phyloP scores from a whole-genome alignment of 192 early-diverging fungal genomes.

The Podila clonocystis region DNA sequence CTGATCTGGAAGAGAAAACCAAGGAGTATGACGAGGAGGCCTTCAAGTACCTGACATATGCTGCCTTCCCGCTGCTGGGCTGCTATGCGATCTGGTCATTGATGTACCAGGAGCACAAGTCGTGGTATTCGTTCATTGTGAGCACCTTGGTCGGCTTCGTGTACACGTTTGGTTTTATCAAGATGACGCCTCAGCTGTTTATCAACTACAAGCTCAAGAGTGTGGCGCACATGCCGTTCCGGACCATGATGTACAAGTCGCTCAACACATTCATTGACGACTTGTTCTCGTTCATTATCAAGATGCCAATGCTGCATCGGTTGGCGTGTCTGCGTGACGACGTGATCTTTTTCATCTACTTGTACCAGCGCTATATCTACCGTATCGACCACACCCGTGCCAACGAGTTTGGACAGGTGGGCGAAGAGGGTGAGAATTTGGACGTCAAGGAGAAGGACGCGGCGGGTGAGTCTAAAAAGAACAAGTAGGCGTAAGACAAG shows the following conservation, averaged over 20 bases:
- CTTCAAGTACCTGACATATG: slow-evolving; percentile 84
- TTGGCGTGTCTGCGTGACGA: slow-evolving; percentile 89
- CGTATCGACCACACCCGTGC: slow-evolving; percentile 82
- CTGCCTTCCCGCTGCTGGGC: slow-evolving; percentile 77
- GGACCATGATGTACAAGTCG: slow-evolving; percentile 92
- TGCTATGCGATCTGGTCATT: slow-evolving; percentile 88
- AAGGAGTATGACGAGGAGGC: slow-evolving; percentile 79
- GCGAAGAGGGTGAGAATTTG: slow-evolving; percentile 47
- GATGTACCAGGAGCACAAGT: slow-evolving; percentile 87
- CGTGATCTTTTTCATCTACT: slow-evolving; percentile 86
- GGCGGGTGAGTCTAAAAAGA: slow-evolving; percentile 43
- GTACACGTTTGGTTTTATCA: slow-evolving; percentile 86
- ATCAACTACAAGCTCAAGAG: slow-evolving; percentile 91
- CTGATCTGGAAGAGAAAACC: slow-evolving; percentile 65
- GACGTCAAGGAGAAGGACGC: slow-evolving; percentile 14
- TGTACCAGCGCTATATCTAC: slow-evolving; percentile 87
- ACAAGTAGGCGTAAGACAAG: slow-evolving; percentile 40
- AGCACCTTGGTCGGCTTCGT: slow-evolving; percentile 90
- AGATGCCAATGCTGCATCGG: slow-evolving; percentile 91
- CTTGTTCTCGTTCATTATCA: slow-evolving; percentile 93
- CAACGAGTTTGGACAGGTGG: slow-evolving; percentile 91
- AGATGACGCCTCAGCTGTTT: slow-evolving; percentile 90
- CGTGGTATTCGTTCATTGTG: slow-evolving; percentile 91
- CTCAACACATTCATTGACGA: slow-evolving; percentile 81
- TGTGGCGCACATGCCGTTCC: slow-evolving; percentile 95